A percentile compares a stretch with the other conserved stretches of the same genome.
phyloP scores from a whole-genome alignment of 805 yeast species.

The Hanseniaspora occidentalis region DNA sequence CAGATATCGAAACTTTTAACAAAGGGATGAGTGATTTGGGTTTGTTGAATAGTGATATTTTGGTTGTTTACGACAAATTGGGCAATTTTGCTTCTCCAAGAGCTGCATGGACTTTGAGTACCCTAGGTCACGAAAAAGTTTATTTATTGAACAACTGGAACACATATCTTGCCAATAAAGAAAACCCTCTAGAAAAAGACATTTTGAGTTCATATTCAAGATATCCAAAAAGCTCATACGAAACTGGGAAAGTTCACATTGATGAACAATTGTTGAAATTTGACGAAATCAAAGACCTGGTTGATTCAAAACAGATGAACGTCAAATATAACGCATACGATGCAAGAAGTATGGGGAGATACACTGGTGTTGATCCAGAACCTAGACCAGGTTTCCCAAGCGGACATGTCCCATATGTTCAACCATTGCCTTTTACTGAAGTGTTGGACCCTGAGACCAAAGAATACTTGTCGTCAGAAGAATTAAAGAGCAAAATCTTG shows the following conservation, averaged over 20 bases:
- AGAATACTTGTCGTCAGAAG: slow-evolving; percentile 4
- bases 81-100: slow-evolving; percentile 86
- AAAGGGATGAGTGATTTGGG: slow-evolving; percentile 43
- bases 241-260: slow-evolving; percentile 24
- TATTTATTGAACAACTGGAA: slow-evolving; percentile 59
- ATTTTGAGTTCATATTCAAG: slow-evolving; percentile 9
- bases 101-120: slow-evolving; percentile 79
- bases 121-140: slow-evolving; percentile 66
- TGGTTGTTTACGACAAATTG: slow-evolving; percentile 74
- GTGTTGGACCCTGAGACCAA: slow-evolving; percentile 37
- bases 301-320: slow-evolving; percentile 33
- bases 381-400: slow-evolving; percentile 80
- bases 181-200: slow-evolving; percentile 33
- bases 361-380: slow-evolving; percentile 71
- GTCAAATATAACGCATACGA: slow-evolving; percentile 50
- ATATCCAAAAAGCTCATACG: slow-evolving; percentile 22
- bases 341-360: slow-evolving; percentile 70
- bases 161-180: slow-evolving; percentile 30
- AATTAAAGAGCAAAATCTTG: slow-evolving; percentile 30
- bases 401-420: slow-evolving; percentile 81
- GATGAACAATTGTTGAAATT: slow-evolving; percentile 45
- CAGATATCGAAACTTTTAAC: slow-evolving; percentile 44
- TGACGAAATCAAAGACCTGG: slow-evolving; percentile 54
- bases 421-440: slow-evolving; percentile 60
- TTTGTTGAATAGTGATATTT: slow-evolving; percentile 36